These are phyloP conservation scores for Geosmithia putterillii DNA, from an alignment of 2,329 filamentous ascomycete genomes.

Conservation along the genomic window DNA sequence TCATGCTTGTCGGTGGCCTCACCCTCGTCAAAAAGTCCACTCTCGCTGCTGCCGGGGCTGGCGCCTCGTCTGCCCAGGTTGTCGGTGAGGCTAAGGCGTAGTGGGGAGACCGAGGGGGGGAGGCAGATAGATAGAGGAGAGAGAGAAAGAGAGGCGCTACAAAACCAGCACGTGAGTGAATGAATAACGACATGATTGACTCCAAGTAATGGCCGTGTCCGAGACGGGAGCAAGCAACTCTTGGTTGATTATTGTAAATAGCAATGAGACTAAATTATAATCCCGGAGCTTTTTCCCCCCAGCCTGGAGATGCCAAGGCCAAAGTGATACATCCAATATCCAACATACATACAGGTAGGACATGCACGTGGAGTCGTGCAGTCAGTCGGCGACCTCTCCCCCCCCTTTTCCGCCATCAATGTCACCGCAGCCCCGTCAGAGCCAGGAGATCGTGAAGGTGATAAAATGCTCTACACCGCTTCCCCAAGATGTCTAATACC, in stretches of 20 bases:
- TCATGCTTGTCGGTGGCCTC: constrained; percentile 29
- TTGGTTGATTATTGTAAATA: not conserved
- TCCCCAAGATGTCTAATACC: constrained; percentile 69
- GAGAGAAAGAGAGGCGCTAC: not conserved
- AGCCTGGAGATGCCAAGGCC: no score
- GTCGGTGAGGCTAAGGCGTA: not conserved
- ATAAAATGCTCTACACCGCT: constrained; percentile 64
- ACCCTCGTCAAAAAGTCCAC: constrained; percentile 35
- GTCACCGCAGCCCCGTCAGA: constrained; percentile 8
- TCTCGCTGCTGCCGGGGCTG: constrained; percentile 7
- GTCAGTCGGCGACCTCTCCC: no score
- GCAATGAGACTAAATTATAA: no score
- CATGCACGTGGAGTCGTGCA: no score
- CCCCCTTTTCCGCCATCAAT: no score
- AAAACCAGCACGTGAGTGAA: not conserved
- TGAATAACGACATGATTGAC: not conserved
- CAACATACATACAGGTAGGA: no score
- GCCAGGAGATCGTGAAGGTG: constrained; percentile 59
- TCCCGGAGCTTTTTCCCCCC: no score
- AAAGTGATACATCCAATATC: no score
- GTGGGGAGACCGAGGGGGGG: not conserved
- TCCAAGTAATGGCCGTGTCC: not conserved
- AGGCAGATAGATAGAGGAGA: not conserved
- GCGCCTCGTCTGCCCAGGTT: not conserved
- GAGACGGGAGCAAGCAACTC: not conserved